A percentile compares a stretch with the other conserved stretches of the same genome.
Conservation (phyloP, 176 grass and related monocot genomes). For the Elymus sibiricus region DNA sequence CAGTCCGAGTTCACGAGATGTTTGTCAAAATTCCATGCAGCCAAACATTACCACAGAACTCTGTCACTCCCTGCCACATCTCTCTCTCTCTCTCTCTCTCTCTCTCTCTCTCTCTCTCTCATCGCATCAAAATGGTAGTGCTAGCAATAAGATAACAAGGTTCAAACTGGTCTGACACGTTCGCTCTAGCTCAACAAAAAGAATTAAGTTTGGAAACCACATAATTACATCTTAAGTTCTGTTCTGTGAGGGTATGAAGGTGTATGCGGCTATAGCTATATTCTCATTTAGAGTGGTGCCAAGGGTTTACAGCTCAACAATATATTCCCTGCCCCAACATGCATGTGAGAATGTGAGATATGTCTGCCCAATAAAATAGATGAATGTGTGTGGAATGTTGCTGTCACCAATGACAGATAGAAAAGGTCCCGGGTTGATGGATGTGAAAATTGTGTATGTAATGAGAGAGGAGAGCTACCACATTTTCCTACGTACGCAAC, state of each 20-base stretch:
- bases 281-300: neutral
- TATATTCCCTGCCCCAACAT: constrained; percentile 27
- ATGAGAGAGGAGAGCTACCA: neutral
- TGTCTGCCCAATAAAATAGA: constrained; percentile 25
- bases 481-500: neutral
- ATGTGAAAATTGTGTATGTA: constrained; percentile 25
- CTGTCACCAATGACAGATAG: constrained; percentile 8
- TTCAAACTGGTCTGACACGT: neutral
- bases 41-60: constrained; percentile 30
- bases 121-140: too few species aligned
- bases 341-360: neutral
- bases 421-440: constrained; percentile 25
- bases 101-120: too few species aligned
- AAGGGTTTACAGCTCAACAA: constrained; percentile 23
- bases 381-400: constrained; percentile 34
- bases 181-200: neutral
- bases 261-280: neutral
- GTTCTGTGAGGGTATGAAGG: neutral
- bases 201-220: constrained; percentile 14
- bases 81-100: neutral
- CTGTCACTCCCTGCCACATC: neutral
- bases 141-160: too few species aligned
- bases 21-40: constrained; percentile 53
- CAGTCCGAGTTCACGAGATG: constrained; percentile 61
- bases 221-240: neutral